Conservation (phyloP, 345 rosid species). For the Syzygium aqueum region DNA sequence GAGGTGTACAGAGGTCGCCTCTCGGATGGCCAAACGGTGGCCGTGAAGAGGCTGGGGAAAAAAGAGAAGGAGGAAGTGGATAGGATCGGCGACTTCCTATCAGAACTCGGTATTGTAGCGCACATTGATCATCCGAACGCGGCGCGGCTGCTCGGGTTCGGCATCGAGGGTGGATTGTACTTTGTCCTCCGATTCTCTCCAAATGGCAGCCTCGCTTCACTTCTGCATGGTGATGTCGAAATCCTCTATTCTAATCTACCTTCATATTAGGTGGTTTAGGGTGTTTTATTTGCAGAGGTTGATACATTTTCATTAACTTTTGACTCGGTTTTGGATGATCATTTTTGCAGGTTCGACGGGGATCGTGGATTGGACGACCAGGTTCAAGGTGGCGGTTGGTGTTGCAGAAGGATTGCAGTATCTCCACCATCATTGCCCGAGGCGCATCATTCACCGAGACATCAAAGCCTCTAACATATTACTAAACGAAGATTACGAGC, state of each 20-base stretch:
- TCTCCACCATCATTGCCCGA: constrained; percentile 77
- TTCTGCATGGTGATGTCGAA: constrained; percentile 48
- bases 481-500: constrained; percentile 59
- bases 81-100: constrained; percentile 51
- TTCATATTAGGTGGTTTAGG: not conserved
- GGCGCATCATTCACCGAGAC: constrained; percentile 86
- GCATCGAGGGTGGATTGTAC: constrained; percentile 68
- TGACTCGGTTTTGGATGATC: not conserved
- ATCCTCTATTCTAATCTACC: not conserved
- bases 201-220: constrained; percentile 69
- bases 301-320: not conserved
- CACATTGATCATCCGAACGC: constrained; percentile 86
- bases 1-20: constrained; percentile 77
- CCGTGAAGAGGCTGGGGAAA: constrained; percentile 73
- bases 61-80: constrained; percentile 43
- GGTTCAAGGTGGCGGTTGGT: constrained; percentile 69
- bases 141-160: constrained; percentile 70
- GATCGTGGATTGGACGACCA: constrained; percentile 53
- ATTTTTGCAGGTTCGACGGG: constrained; percentile 38
- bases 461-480: constrained; percentile 89
- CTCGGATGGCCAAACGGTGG: constrained; percentile 59
- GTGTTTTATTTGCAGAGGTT: not conserved
- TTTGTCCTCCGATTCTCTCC: constrained; percentile 74
- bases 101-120: constrained; percentile 89
- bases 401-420: constrained; percentile 74